Conservation (phyloP, 2,329 filamentous ascomycete species). For the Aschersonia sp. region DNA sequence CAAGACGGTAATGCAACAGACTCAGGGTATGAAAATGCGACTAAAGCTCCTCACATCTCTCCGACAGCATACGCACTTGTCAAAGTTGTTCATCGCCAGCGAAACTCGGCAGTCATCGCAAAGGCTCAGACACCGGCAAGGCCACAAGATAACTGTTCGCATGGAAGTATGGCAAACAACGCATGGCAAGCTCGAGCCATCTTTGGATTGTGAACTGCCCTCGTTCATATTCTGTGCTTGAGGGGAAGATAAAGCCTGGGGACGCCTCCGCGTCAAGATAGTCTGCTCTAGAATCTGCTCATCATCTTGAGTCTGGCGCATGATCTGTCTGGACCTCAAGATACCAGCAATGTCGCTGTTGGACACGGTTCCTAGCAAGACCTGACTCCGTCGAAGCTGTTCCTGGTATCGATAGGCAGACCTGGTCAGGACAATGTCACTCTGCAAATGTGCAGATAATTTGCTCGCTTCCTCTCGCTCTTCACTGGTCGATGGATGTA, state of each 20-base stretch:
- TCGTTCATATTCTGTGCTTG: background rate
- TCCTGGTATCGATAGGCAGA: constrained; percentile 58
- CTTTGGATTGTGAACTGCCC: constrained; percentile 42
- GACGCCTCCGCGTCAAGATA: constrained; percentile 34
- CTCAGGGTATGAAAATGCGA: constrained; percentile 67
- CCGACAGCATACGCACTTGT: constrained; percentile 88
- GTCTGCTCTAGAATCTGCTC: constrained; percentile 46
- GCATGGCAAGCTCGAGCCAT: constrained; percentile 62
- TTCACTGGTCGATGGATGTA: constrained; percentile 65
- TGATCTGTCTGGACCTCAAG: background rate
- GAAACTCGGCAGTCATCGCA: constrained; percentile 93
- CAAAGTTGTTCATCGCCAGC: constrained; percentile 92
- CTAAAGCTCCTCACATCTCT: constrained; percentile 82
- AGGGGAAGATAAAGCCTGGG: background rate
- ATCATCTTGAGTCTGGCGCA: constrained; percentile 34
- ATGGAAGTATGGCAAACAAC: constrained; percentile 86
- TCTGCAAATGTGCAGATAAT: constrained; percentile 65
- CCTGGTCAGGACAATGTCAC: constrained; percentile 63
- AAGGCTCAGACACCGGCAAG: constrained; percentile 83
- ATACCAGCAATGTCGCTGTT: too few species aligned
- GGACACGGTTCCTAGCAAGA: constrained; percentile 26
- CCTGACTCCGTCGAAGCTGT: constrained; percentile 52
- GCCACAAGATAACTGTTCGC: constrained; percentile 87
- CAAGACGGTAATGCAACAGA: background rate
- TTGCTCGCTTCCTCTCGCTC: constrained; percentile 70